Evolutionary conservation across 129 eudicot genomes (phyloP).

Genomic region (Glebionis coronaria): DNA sequence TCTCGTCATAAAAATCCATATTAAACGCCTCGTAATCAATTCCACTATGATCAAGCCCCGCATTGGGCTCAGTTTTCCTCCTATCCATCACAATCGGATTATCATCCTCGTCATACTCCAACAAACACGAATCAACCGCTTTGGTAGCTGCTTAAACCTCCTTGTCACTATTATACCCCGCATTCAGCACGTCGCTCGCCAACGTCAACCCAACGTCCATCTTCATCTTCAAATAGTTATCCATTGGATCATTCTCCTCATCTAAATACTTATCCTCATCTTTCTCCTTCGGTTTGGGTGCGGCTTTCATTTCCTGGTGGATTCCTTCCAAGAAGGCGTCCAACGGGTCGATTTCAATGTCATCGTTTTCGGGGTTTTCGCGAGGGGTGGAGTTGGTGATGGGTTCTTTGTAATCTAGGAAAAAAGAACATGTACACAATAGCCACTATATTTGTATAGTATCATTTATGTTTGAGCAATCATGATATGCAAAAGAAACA

Average conservation of each 20-base stretch:
- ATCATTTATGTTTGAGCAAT: too few species aligned
- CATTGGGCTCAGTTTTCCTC: conserved; percentile 92
- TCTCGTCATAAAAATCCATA: conserved; percentile 91
- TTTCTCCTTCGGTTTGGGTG: conserved; percentile 69
- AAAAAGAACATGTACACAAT: too few species aligned
- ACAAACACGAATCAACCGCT: conserved; percentile 86
- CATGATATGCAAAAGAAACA: too few species aligned
- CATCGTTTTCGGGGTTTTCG: conserved; percentile 36
- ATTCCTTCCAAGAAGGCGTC: conserved; percentile 98
- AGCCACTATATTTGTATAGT: too few species aligned
- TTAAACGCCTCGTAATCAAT: conserved; percentile 78
- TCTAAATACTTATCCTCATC: conserved; percentile 76
- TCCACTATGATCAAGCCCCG: conserved; percentile 73
- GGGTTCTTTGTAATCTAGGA: too few species aligned
- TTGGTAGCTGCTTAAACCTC: conserved; percentile 98
- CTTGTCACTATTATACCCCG: conserved; percentile 95
- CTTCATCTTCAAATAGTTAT: conserved; percentile 78
- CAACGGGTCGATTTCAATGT: conserved; percentile 82
- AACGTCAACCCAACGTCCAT: conserved; percentile 79
- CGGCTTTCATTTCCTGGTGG: conserved; percentile 83
- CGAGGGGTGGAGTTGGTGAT: too few species aligned
- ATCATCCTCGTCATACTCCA: conserved; percentile 96
- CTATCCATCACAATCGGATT: conserved; percentile 74
- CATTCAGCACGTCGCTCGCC: conserved; percentile 77
- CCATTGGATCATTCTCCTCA: conserved; percentile 97